Evolutionary conservation across 257 asterid genomes (phyloP), one percentile per base, ranked within the genome.

Genomic region (Cruciata laevipes): DNA sequence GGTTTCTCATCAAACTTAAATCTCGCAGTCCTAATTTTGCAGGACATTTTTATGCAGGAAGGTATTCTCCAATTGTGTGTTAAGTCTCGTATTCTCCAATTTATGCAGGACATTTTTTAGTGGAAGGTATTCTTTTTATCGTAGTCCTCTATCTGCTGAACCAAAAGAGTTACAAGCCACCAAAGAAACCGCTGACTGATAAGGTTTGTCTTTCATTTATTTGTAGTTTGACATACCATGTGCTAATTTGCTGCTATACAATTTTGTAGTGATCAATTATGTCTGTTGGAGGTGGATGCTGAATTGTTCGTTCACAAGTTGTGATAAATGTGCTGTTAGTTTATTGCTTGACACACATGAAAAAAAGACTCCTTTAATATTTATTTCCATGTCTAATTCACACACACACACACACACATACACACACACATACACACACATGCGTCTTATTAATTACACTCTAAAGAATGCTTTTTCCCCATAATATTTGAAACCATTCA

Each of bases 81-180:
- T n/a, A n/a, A n/a, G n/a, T n/a, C n/a, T n/a, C n/a, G n/a, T n/a
- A n/a, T n/a, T n/a, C n/a, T n/a, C n/a, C n/a, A n/a, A n/a, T n/a
- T n/a, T n/a, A n/a, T 27, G 85, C 68, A 93, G 98, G 98, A 10
- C 98, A 93, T 90, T 87, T 93, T 21, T 83, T 93, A 65, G 84
- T 93, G 74, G 99, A 93, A 81, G 97, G 94, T 66, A 86, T 90
- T 82, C 97, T 93, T 69, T 71, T 93, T 24, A 86, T 93, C 52
- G 97, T 90, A 69, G 90, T 93, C 68, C 79, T 87, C 75, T 87
- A 83, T 79, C 90, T 93, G 74, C 82, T 93, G 12, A 83, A 95
- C 16, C 97, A 88, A 73, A 90, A 86, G 71, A 90, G 97, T 85
- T 93, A 93, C 77, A 88, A 85, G 80, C 99, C 99, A 69, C 99